Evolutionary conservation across 345 rosid species (phyloP).

Genomic region (Lepidium aucheri): DNA sequence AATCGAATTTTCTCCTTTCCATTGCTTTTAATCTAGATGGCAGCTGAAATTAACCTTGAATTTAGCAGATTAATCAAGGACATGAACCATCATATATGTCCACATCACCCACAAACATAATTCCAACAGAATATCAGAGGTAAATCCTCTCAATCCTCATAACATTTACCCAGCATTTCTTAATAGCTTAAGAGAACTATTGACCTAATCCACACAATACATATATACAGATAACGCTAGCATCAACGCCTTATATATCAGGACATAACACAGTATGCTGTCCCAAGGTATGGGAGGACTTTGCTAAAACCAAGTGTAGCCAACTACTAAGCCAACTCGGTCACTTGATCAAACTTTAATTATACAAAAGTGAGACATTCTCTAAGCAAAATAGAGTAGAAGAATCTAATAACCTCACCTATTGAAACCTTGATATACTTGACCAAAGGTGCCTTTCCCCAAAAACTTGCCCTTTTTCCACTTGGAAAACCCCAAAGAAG

Average conservation of each 20-base stretch:
- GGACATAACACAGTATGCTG: background rate
- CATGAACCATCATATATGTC: background rate
- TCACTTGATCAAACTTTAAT: background rate
- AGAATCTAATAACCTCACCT: constrained; percentile 39
- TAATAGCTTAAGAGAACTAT: background rate
- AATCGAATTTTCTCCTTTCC: background rate
- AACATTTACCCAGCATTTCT: background rate
- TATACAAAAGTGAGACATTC: background rate
- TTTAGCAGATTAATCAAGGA: background rate
- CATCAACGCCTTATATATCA: background rate
- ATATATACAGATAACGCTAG: constrained; percentile 4
- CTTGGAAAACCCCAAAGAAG: constrained; percentile 35
- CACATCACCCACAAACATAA: background rate
- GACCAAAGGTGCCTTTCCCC: constrained; percentile 96
- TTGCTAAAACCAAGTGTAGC: background rate
- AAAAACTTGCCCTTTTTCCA: constrained; percentile 89
- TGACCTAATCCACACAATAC: background rate
- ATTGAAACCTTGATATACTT: constrained; percentile 88
- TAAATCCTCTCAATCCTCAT: background rate
- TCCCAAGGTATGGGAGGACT: background rate
- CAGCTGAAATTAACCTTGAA: background rate
- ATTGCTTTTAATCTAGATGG: background rate
- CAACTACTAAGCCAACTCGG: background rate
- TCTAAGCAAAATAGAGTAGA: background rate
- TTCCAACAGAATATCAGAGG: background rate